phyloP scores from a whole-genome alignment of 2,329 filamentous ascomycete genomes.

The Lecanicillium sp. region DNA sequence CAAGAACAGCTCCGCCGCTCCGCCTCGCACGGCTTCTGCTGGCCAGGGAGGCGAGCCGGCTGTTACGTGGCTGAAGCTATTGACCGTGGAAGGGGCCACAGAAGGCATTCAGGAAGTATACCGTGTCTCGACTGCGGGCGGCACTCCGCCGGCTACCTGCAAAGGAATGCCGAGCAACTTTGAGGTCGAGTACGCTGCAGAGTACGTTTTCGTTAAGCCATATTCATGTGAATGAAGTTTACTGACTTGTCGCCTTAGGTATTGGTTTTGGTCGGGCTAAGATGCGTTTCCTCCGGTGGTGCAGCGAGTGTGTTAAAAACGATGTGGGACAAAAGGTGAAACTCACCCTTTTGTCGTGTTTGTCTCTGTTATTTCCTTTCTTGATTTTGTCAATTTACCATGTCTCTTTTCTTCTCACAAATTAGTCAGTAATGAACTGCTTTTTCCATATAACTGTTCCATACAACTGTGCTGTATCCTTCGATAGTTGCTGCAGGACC shows the following conservation, averaged over 20 bases:
- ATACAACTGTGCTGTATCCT: no score
- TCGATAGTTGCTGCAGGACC: no score
- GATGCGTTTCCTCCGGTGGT: no score
- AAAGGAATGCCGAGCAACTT: slow-evolving; percentile 55
- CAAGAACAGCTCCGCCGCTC: slow-evolving; percentile 53
- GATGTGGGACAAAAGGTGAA: no score
- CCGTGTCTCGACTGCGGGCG: slow-evolving; percentile 76
- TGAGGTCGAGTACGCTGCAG: slow-evolving; percentile 70
- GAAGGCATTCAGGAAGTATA: slow-evolving; percentile 68
- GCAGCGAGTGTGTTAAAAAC: no score
- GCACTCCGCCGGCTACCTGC: slow-evolving; percentile 67
- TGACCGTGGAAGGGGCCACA: slow-evolving; percentile 42
- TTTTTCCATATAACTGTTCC: no score
- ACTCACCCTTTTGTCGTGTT: no score
- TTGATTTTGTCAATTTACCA: no score
- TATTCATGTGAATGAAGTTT: background rate
- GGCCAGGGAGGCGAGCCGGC: slow-evolving; percentile 59
- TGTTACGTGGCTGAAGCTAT: slow-evolving; percentile 75
- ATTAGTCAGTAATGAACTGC: no score
- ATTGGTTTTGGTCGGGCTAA: slow-evolving; percentile 6
- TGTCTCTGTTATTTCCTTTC: no score
- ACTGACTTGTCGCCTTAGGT: slow-evolving; percentile 3
- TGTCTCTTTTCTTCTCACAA: no score
- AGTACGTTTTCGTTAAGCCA: slow-evolving; percentile 53
- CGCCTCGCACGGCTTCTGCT: slow-evolving; percentile 51